These are phyloP conservation scores for Aegilops sharonensis DNA, from an alignment of 176 grass and related monocot species.

Conservation along the genomic window DNA sequence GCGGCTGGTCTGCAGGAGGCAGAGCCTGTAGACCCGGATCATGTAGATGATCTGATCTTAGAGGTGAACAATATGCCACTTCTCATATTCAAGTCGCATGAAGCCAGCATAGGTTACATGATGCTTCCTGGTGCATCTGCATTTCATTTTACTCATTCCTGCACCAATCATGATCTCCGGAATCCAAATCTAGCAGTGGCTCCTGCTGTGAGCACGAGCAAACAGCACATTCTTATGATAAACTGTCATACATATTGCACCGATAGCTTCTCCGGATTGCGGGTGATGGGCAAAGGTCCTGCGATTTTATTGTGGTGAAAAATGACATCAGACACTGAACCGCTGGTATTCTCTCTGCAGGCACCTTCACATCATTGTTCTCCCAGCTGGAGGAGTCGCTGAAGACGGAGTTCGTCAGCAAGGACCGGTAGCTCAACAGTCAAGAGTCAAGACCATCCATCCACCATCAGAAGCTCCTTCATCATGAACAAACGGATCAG, in stretches of 20 bases:
- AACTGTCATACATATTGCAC: background rate
- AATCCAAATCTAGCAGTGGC: background rate
- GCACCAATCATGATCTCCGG: background rate
- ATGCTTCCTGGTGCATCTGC: background rate
- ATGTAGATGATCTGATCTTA: conserved; percentile 10
- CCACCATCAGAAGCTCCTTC: background rate
- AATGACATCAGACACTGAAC: background rate
- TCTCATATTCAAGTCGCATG: background rate
- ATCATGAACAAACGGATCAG: background rate
- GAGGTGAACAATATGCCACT: background rate
- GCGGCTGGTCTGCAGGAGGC: conserved; percentile 39
- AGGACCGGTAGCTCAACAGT: conserved; percentile 25
- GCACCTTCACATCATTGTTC: conserved; percentile 58
- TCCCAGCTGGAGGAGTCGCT: conserved; percentile 60
- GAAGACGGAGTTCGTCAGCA: conserved; percentile 48
- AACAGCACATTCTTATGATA: background rate
- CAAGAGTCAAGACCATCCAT: background rate
- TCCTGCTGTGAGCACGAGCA: background rate
- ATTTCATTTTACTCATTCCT: background rate
- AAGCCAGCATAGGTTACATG: background rate
- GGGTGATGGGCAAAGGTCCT: background rate
- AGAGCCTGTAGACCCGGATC: conserved; percentile 32
- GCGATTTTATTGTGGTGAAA: background rate
- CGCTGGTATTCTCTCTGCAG: conserved; percentile 34
- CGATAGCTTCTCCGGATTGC: background rate